Conservation (phyloP, 2,329 filamentous ascomycete species). For the Septoria petroselini region DNA sequence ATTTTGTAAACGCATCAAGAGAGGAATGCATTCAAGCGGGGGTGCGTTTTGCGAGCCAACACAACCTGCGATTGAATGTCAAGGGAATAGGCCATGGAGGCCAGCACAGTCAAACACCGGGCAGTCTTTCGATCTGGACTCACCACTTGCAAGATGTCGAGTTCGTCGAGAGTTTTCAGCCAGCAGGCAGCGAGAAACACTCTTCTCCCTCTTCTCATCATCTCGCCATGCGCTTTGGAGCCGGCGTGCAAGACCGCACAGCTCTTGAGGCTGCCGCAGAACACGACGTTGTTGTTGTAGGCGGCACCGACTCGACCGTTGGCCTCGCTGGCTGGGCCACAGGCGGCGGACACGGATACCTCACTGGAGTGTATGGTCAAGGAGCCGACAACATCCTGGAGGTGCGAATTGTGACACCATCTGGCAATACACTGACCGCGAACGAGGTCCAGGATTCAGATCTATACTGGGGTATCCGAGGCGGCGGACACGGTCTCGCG, state of each 20-base stretch:
- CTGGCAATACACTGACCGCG: conserved; percentile 44
- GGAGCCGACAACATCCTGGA: conserved; percentile 25
- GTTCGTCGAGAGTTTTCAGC: not conserved
- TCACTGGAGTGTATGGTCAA: conserved; percentile 21
- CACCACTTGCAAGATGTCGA: conserved; percentile 24
- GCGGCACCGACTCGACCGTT: conserved; percentile 26
- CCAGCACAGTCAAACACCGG: not conserved
- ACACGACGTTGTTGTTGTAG: conserved; percentile 18
- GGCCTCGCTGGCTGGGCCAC: conserved; percentile 29
- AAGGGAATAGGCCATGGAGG: conserved; percentile 42
- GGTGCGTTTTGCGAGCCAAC: conserved; percentile 25
- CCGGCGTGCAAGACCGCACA: conserved; percentile 21
- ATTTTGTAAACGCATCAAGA: conserved; percentile 12
- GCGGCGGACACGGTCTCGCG: conserved; percentile 7
- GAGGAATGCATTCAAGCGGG: not conserved
- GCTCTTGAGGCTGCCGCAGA: conserved; percentile 13
- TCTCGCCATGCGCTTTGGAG: conserved; percentile 14
- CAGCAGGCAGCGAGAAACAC: not conserved
- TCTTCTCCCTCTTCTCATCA: not conserved
- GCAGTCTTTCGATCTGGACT: conserved; percentile 15
- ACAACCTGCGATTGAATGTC: conserved; percentile 52
- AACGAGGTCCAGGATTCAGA: conserved; percentile 41
- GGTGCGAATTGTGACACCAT: conserved; percentile 50
- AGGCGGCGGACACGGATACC: conserved; percentile 25
- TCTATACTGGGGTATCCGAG: conserved; percentile 15